phyloP scores from a whole-genome alignment of 768 basidiomycete genomes.

The Tricholoma furcatifolium region DNA sequence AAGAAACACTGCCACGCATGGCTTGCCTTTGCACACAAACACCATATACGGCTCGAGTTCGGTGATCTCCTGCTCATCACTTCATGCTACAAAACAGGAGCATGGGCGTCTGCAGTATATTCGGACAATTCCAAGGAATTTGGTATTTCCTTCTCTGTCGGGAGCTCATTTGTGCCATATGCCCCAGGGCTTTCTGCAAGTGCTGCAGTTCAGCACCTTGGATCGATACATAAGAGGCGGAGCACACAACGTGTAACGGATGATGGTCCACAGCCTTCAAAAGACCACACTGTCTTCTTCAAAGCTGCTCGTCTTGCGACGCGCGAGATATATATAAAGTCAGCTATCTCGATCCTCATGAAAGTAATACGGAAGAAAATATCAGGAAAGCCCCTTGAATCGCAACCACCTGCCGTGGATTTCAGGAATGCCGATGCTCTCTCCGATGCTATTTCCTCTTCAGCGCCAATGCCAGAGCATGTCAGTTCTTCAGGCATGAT shows the following conservation, averaged over 20 bases:
- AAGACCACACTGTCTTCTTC: constrained; percentile 10
- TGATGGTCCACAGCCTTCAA: background rate
- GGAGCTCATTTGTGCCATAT: background rate
- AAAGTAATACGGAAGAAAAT: no score
- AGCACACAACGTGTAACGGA: background rate
- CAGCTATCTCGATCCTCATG: background rate
- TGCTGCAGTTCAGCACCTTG: constrained; percentile 1
- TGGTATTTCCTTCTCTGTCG: constrained; percentile 4
- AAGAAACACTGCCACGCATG: constrained; percentile 6
- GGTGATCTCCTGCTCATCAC: constrained; percentile 11
- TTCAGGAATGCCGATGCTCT: no score
- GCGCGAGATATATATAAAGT: background rate
- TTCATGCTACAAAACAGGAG: constrained; percentile 8
- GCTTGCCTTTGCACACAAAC: no score
- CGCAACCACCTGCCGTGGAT: no score
- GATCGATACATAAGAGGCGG: constrained; percentile 1
- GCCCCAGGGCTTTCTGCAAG: background rate
- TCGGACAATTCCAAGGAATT: background rate
- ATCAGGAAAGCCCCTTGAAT: no score
- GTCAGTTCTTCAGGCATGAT: no score
- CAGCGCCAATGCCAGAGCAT: no score
- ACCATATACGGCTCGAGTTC: background rate
- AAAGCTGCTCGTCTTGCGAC: constrained; percentile 1
- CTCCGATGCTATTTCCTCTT: no score
- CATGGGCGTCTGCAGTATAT: constrained; percentile 10